phyloP scores from a whole-genome alignment of 768 basidiomycete genomes.

The Agrocybe chaxingu region DNA sequence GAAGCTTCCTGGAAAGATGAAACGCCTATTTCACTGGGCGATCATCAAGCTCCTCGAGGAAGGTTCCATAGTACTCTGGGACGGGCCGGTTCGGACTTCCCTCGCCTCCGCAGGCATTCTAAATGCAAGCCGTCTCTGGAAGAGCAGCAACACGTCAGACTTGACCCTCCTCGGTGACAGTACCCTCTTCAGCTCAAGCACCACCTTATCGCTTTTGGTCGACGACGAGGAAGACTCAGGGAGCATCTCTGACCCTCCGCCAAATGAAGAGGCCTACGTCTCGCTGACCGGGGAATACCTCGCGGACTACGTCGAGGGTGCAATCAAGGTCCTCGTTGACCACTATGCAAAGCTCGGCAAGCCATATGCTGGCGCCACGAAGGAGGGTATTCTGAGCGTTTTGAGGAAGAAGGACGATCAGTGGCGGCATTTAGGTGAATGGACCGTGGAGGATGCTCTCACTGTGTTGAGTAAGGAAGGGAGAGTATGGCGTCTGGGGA shows the following conservation, averaged over 20 bases:
- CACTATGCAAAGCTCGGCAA: constrained; percentile 17
- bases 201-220: constrained; percentile 3
- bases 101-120: constrained; percentile 12
- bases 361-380: constrained; percentile 26
- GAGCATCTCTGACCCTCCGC: constrained; percentile 57
- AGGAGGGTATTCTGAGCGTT: constrained; percentile 43
- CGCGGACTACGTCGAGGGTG: constrained; percentile 41
- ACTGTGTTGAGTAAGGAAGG: constrained; percentile 37
- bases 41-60: constrained; percentile 64
- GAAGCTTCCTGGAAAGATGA: constrained; percentile 44
- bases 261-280: constrained; percentile 65
- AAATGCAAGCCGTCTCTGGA: constrained; percentile 47
- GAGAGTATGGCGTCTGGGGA: constrained; percentile 33
- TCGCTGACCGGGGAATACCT: constrained; percentile 55
- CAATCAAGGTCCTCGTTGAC: constrained; percentile 30
- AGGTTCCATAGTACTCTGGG: constrained; percentile 74
- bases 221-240: constrained; percentile 37
- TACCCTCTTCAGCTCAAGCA: constrained; percentile 26
- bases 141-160: constrained; percentile 25
- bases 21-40: constrained; percentile 66
- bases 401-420: constrained; percentile 52
- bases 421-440: constrained; percentile 64
- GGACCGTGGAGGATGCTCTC: constrained; percentile 63
- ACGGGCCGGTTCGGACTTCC: constrained; percentile 48
- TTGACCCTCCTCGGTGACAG: constrained; percentile 23